Conservation (phyloP, 768 basidiomycete genomes). For the Macrolepiota albuminosa region DNA sequence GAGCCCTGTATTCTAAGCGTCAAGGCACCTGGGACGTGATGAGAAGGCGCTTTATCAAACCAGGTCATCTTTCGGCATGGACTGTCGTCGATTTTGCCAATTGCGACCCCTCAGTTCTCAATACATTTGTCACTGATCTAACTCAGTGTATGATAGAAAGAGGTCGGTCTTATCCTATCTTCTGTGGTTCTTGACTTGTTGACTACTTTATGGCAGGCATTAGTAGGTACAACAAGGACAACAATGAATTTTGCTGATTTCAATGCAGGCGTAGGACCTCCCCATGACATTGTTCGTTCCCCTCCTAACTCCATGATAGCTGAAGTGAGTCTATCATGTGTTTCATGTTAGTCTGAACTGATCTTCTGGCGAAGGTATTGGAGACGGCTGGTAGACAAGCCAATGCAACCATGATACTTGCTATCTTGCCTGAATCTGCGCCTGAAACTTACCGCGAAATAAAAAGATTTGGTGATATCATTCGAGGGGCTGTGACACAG, state of each 20-base stretch:
- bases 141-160: conserved; percentile 17
- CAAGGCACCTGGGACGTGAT: conserved; percentile 29
- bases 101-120: conserved; percentile 9
- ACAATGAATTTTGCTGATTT: not conserved
- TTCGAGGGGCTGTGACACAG: conserved; percentile 55
- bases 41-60: conserved; percentile 17
- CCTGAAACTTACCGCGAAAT: conserved; percentile 22
- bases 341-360: not conserved
- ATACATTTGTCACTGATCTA: conserved; percentile 18
- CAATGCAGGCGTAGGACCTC: not conserved
- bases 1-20: conserved; percentile 9
- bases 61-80: conserved; percentile 17
- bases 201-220: conserved; percentile 9
- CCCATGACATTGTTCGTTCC: conserved; percentile 7
- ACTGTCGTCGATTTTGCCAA: conserved; percentile 23
- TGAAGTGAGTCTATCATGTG: not conserved
- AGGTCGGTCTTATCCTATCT: conserved; percentile 16
- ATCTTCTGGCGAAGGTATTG: conserved; percentile 9
- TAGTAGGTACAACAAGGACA: conserved; percentile 7
- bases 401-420: conserved; percentile 20
- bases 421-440: conserved; percentile 26
- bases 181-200: not conserved
- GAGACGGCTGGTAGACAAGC: not conserved
- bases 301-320: conserved; percentile 5
- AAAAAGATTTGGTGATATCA: conserved; percentile 36